Base-by-base conservation (phyloP, 306 rosid genomes). In the Dalbergia oliveri region DNA sequence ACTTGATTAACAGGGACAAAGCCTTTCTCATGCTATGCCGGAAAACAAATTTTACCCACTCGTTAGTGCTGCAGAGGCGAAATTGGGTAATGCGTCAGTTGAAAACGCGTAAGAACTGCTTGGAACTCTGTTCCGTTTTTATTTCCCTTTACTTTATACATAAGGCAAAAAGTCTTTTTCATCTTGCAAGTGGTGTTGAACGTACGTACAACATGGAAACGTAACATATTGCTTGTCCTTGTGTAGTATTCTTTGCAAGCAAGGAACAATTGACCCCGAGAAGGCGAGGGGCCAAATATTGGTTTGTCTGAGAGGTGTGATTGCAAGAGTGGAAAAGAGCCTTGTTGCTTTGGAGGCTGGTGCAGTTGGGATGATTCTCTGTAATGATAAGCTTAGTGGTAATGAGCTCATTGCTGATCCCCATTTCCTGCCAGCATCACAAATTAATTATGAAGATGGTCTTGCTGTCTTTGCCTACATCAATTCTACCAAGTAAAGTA, bases 311-410 rank as follows among this genome's bases (percentile, higher is more conserved):
- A 86, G 92, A 64, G 98, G 93, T 5, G 21, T 4, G 0, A 81
- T 0, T 26, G 73, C 75, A 16, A 86, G 91, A 86, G 68, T 90
- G 9, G 91, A 83, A 15, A 88, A 90, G 83, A 84, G 98, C 12
- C 37, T 57, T 58, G 82, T 78, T 65, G 92, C 92, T 4, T 70
- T 81, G 44, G 68, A 81, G 18, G 94, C 89, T 9, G 97, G 94
- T 12, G 94, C 94, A 43, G 93, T 33, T 13, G 98, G 98, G 56
- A 88, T 91, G 94, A 87, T 93, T 81, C 93, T 93, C 50, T 91
- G 91, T 63, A 89, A 93, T 75, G 87, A 83, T 31, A 0, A 61
- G 63, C 0, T 0, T 0, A 60, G 18, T 61, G 92, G 89, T 3
- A 74, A 78, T 21, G 87, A 79, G 41, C 62, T 84, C 39, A 39